These are phyloP conservation scores for Talaromyces nanjingensis DNA, from an alignment of 495 filamentous ascomycete genomes.

Conservation along the genomic window DNA sequence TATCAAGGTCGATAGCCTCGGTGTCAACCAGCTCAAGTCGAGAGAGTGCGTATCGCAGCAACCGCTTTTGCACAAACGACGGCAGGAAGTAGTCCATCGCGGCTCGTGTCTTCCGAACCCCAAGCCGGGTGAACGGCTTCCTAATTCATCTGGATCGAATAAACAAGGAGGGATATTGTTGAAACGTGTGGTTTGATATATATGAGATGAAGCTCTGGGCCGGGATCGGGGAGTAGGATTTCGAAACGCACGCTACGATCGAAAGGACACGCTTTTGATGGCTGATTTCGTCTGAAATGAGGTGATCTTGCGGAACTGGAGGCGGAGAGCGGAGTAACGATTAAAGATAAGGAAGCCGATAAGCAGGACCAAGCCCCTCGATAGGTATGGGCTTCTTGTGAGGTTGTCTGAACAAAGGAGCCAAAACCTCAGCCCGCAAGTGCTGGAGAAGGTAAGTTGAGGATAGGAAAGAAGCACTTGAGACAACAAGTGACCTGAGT, in stretches of 20 bases:
- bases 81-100: conserved; percentile 56
- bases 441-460: not conserved
- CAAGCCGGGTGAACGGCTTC: conserved; percentile 2
- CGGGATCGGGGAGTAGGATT: not conserved
- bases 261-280: not conserved
- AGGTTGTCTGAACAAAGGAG: not conserved
- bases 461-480: not conserved
- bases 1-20: conserved; percentile 69
- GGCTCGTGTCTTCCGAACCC: conserved; percentile 19
- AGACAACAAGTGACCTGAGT: not conserved
- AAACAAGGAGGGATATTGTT: not conserved
- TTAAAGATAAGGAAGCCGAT: conserved; percentile 1
- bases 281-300: not conserved
- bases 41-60: conserved; percentile 74
- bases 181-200: not conserved
- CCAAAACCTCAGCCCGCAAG: not conserved
- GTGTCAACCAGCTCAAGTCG: conserved; percentile 76
- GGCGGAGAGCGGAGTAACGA: conserved; percentile 4
- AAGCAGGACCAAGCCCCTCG: not conserved
- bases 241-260: not conserved
- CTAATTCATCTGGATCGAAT: not conserved
- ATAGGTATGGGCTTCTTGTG: not conserved
- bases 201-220: not conserved
- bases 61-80: conserved; percentile 72
- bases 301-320: not conserved